Percentiles rank a stretch among this genome's conserved stretches.
Evolutionary conservation across 2,329 filamentous ascomycete genomes (phyloP).

Genomic region (Sclerotiophoma versabilis): DNA sequence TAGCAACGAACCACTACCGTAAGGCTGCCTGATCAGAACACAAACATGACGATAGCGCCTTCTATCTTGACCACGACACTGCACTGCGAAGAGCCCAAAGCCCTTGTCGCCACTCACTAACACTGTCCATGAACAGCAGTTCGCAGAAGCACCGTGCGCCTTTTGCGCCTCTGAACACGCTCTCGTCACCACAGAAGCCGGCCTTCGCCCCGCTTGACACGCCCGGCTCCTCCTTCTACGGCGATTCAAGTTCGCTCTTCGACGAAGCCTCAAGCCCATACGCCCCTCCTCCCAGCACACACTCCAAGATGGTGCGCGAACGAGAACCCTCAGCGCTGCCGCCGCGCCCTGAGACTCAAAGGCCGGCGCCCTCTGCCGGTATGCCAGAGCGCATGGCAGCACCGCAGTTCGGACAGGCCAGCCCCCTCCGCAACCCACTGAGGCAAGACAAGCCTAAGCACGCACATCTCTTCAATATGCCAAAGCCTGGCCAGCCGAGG

Average conservation of each 20-base stretch:
- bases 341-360: slow-evolving; percentile 26
- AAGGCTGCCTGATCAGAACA: slow-evolving; percentile 12
- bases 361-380: slow-evolving; percentile 34
- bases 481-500: slow-evolving; percentile 56
- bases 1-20: slow-evolving; percentile 13
- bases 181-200: slow-evolving; percentile 44
- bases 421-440: slow-evolving; percentile 61
- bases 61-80: neutral
- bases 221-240: slow-evolving; percentile 22
- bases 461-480: slow-evolving; percentile 59
- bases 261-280: slow-evolving; percentile 32
- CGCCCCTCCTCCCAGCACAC: slow-evolving; percentile 8
- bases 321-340: slow-evolving; percentile 54
- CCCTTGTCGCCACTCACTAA: neutral
- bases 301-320: slow-evolving; percentile 59
- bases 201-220: slow-evolving; percentile 21
- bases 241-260: slow-evolving; percentile 47
- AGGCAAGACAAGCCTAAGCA: slow-evolving; percentile 42
- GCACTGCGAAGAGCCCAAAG: neutral
- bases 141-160: slow-evolving; percentile 41
- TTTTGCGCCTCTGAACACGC: slow-evolving; percentile 44
- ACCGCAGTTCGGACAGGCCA: slow-evolving; percentile 65
- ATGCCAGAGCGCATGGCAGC: slow-evolving; percentile 40
- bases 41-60: slow-evolving; percentile 20
- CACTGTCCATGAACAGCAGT: slow-evolving; percentile 32